Base-by-base conservation (phyloP, 345 rosid genomes). In the Camelina sativa region DNA sequence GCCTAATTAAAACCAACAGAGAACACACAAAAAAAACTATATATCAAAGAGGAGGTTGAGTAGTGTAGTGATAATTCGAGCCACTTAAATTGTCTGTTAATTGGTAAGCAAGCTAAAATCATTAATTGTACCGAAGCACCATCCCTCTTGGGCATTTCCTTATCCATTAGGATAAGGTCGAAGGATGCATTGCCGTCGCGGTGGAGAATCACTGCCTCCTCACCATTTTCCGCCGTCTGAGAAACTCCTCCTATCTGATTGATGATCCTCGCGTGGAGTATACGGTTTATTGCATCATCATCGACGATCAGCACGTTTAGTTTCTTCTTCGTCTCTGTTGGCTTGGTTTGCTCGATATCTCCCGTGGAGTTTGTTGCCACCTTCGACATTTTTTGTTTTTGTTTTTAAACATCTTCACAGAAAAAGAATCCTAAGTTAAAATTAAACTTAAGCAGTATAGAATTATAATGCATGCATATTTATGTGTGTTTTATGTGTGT, bases 111-210 rank as follows among this genome's bases (percentile, higher is more conserved):
- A 11, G 12, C 23, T 13, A 55, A 57, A 53, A 57, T 56, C 4
- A 48, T 44, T 54, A 2, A 23, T 11, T 23, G 41, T 78, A 79
- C 81, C 81, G 66, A 67, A 11, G 40, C 54, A 25, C 81, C 81
- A 67, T 79, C 78, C 51, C 52, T 62, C 28, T 13, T 30, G 22
- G 78, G 81, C 81, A 79, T 79, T 73, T 79, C 81, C 1, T 79
- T 79, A 55, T 79, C 81, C 78, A 79, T 79, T 19, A 79, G 71
- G 28, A 79, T 74, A 7, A 79, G 79, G n/a, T 68, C 78, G 50
- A 79, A 79, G 30, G 71, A 57, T 57, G 55, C 16, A 1, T 15
- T 5, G 35, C 66, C 69, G 28, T 71, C 25, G 10, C 55, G 75
- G 75, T 68, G 78, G 43, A 79, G 58, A 10, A 44, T 69, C 40